Base-by-base conservation (phyloP, 495 filamentous ascomycete species). In the Penicillium herquei region DNA sequence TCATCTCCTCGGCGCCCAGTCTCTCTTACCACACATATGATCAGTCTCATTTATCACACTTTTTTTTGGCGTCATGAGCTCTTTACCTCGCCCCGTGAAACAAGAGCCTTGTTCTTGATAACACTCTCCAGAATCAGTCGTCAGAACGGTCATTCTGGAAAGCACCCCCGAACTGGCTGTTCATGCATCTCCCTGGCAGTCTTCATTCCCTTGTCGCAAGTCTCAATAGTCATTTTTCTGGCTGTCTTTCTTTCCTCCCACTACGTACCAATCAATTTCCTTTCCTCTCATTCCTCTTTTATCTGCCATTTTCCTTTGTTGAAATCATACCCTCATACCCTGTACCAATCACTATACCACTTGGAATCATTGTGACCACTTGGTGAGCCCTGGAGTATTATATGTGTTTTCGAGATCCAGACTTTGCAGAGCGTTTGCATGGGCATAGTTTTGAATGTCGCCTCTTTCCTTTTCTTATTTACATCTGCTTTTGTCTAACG, bases 271-370 rank as follows among this genome's bases (percentile, higher is more conserved):
- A 26, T 47, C 11, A 40, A 7, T 42, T 41, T 41, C 47, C 39
- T 44, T 50, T 32, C 33, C 9, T 55, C 49, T 46, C 34, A 16
- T 55, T 30, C n/a, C 12, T 51, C 16, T 33, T 50, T 40, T 42
- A 33, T 47, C 46, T 39, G 44, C 37, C 37, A 34, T 33, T 56
- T 42, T 48, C 34, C 42, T 56, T n/a, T 34, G 7, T 40, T 34
- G 17, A 39, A 57, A 16, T 26, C 21, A 26, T 26, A 26, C 21
- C 48, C 45, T 52, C 65, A 67, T 67, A 67, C 65, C 62, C 65
- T 67, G 65, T 67, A 67, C 52, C 62, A 65, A 67, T 58, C 65
- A 65, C 64, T 62, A 67, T 67, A 67, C 65, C 65, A 65, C 34
- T 37, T 58, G 49, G 35, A 18, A 37, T 51, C 9, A 42, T 57